Evolutionary conservation across 768 basidiomycete genomes (phyloP), one percentile per base, ranked within the genome.

Genomic region (Mycena floridula): DNA sequence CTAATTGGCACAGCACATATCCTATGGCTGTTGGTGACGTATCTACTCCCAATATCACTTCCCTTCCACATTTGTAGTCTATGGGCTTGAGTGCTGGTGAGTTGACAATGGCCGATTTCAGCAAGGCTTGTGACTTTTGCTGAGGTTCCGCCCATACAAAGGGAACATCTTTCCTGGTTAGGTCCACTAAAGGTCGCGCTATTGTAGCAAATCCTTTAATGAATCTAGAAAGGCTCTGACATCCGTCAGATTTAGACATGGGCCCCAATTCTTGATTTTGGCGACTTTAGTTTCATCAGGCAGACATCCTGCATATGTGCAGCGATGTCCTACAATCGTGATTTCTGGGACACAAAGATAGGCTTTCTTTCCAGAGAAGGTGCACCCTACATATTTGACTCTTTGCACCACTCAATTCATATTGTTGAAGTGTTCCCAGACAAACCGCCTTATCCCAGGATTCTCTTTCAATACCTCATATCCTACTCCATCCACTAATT

Each of bases 41-140:
- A 48, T 73, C 68, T 0, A 73, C 70, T 3, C 65, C 52, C 0
- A 72, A 44, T 1, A 65, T 60, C 22, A 70, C 53, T 1, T 46
- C 39, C n/a, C n/a, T n/a, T n/a, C n/a, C n/a, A 11, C 54, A 63
- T 0, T 43, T 16, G 37, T 70, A 69, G 43, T 70, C 55, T 12
- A 73, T 54, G 0, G 63, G 57, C 4, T 48, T 40, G 2, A 72
- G 43, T 0, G 58, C 59, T 16, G 65, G 62, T 2, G 46, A 50
- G 0, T 43, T 26, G 3, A 47, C 20, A 2, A 63, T n/a, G 0
- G 54, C 54, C 5, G 50, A 4, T 45, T 69, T 68, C 0, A 68
- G 43, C 4, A 26, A 40, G 8, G 55, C 23, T 47, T 51, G 41
- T 7, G 62, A 49, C 2, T 13, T 48, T 6, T 49, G 9, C 39